Conservation (phyloP, 1,284 basidiomycete species). For the Microbotryum lychnidis-dioicae region DNA sequence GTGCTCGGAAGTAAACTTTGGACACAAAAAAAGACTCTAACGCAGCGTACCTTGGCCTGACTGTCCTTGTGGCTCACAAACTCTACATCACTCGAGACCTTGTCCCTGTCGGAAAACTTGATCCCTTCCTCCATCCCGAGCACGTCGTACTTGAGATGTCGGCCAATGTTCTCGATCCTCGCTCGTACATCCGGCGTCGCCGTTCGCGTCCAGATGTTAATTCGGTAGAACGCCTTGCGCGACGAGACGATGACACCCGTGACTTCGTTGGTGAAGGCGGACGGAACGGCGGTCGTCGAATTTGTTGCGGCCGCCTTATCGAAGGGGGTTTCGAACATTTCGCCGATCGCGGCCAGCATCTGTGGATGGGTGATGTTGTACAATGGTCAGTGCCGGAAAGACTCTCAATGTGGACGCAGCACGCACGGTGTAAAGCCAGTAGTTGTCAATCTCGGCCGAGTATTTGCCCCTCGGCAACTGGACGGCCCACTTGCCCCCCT, state of each 20-base stretch:
- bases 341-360: conserved; percentile 96
- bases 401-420: neutral
- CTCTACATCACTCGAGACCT: conserved; percentile 80
- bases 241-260: conserved; percentile 93
- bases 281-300: conserved; percentile 47
- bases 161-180: conserved; percentile 64
- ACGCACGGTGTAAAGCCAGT: conserved; percentile 94
- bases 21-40: neutral
- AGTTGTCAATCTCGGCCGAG: conserved; percentile 69
- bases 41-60: conserved; percentile 67
- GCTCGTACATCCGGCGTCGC: conserved; percentile 46
- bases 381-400: neutral
- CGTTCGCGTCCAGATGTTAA: conserved; percentile 89
- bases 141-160: conserved; percentile 84
- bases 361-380: conserved; percentile 38
- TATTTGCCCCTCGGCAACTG: conserved; percentile 96
- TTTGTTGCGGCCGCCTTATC: conserved; percentile 26
- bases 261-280: conserved; percentile 54
- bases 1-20: neutral
- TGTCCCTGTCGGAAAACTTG: conserved; percentile 49
- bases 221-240: conserved; percentile 87
- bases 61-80: conserved; percentile 90
- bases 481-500: conserved; percentile 97
- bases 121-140: conserved; percentile 51
- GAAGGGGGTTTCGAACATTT: conserved; percentile 79